Conservation (phyloP, 2,329 filamentous ascomycete genomes). For the Leptosphaerulina australis region DNA sequence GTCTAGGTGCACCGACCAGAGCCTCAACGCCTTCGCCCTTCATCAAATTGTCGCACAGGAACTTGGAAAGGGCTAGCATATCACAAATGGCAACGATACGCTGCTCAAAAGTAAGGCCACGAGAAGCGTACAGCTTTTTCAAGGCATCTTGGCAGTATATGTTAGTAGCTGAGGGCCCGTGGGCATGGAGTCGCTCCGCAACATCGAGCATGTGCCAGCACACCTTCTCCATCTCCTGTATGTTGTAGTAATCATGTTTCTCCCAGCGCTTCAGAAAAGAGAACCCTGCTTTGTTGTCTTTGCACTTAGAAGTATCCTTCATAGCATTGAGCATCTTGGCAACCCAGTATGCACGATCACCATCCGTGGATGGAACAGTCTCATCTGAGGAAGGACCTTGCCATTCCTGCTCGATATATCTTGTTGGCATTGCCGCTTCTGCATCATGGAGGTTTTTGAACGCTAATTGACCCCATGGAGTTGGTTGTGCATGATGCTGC, state of each 20-base stretch:
- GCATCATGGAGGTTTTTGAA: constrained; percentile 4
- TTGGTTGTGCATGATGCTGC: background rate
- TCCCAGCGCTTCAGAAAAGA: constrained; percentile 17
- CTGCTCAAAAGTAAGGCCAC: constrained; percentile 13
- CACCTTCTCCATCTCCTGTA: constrained; percentile 18
- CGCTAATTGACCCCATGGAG: background rate
- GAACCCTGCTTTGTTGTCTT: constrained; percentile 6
- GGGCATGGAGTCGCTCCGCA: constrained; percentile 12
- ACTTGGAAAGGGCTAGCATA: constrained; percentile 15
- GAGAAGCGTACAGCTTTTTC: constrained; percentile 6
- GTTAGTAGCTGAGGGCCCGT: constrained; percentile 7
- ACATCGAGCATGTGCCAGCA: constrained; percentile 21
- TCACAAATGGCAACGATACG: constrained; percentile 14
- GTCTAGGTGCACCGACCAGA: constrained; percentile 2
- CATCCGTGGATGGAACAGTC: constrained; percentile 6
- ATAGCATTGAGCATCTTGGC: constrained; percentile 10
- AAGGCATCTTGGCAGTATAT: constrained; percentile 11
- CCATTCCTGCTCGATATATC: constrained; percentile 3
- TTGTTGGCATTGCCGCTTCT: constrained; percentile 3
- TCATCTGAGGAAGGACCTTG: constrained; percentile 3
- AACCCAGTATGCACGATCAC: constrained; percentile 9
- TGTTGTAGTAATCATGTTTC: constrained; percentile 1
- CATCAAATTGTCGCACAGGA: constrained; percentile 18
- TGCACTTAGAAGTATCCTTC: constrained; percentile 7
- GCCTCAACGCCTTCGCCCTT: constrained; percentile 17